Conservation (phyloP, 371 early-diverging fungal genomes). For the Apophysomyces variabilis region DNA sequence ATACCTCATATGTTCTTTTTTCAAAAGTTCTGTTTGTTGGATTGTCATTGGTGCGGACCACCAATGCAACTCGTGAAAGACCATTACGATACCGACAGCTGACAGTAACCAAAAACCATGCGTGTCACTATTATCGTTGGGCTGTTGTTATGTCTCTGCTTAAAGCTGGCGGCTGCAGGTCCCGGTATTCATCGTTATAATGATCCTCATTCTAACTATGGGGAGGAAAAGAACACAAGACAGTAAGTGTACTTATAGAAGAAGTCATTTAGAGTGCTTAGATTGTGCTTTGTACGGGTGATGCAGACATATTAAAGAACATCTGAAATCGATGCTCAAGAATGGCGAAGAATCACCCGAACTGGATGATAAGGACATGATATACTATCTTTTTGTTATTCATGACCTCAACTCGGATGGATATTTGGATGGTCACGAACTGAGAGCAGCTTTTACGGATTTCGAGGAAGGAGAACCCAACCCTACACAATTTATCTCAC, state of each 20-base stretch:
- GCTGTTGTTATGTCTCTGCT: slow-evolving; percentile 3
- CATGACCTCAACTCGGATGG: slow-evolving; percentile 72
- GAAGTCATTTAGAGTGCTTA: not conserved
- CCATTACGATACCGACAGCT: too few species aligned
- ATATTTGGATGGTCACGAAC: slow-evolving; percentile 74
- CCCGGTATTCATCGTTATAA: slow-evolving; percentile 29
- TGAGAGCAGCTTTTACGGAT: slow-evolving; percentile 63
- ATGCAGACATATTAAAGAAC: slow-evolving; percentile 42
- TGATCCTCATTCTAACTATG: slow-evolving; percentile 39
- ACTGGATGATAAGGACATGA: slow-evolving; percentile 50
- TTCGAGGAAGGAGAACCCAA: slow-evolving; percentile 41
- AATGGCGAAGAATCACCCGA: slow-evolving; percentile 24
- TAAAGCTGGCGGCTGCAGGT: slow-evolving; percentile 18
- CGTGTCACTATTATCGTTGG: slow-evolving; percentile 3
- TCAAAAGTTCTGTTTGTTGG: too few species aligned
- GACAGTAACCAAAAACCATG: not conserved
- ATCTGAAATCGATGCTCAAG: slow-evolving; percentile 34
- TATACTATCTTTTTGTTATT: slow-evolving; percentile 61
- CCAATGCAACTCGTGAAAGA: too few species aligned
- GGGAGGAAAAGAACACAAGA: slow-evolving; percentile 32
- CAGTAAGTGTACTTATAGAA: slow-evolving; percentile 21
- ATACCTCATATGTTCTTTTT: too few species aligned
- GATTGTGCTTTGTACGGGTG: not conserved
- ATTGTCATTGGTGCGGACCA: too few species aligned
- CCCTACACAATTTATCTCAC: slow-evolving; percentile 24